Conservation (phyloP, 805 yeast species). For the Ogataea trehalophila region DNA sequence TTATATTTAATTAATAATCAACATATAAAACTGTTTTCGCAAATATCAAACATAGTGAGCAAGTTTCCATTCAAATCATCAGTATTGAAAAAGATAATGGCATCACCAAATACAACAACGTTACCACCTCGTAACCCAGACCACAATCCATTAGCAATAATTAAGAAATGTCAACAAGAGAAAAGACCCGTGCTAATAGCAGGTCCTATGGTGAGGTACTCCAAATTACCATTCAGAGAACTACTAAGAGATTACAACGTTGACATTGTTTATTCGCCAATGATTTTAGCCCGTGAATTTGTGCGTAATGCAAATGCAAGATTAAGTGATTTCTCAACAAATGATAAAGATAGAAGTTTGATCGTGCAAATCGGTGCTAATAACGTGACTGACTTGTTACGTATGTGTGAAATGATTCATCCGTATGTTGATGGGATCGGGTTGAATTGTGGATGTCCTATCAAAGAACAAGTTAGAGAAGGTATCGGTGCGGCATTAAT, state of each 20-base stretch:
- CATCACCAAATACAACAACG: slow-evolving; percentile 12
- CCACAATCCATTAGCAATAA: slow-evolving; percentile 50
- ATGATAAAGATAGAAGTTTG: slow-evolving; percentile 60
- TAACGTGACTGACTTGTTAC: slow-evolving; percentile 71
- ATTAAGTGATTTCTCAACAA: slow-evolving; percentile 79
- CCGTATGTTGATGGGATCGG: slow-evolving; percentile 94
- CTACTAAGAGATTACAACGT: slow-evolving; percentile 65
- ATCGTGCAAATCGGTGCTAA: slow-evolving; percentile 90
- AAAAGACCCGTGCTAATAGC: slow-evolving; percentile 59
- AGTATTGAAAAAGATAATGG: not conserved
- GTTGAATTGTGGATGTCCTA: slow-evolving; percentile 96
- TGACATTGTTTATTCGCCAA: slow-evolving; percentile 89
- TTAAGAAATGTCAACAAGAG: slow-evolving; percentile 41
- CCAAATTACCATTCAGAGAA: slow-evolving; percentile 87
- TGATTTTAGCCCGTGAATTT: slow-evolving; percentile 95
- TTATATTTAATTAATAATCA: too few relatives aligned
- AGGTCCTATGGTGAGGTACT: slow-evolving; percentile 97
- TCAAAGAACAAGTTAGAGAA: slow-evolving; percentile 87
- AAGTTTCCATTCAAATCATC: not conserved
- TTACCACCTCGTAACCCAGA: slow-evolving; percentile 33
- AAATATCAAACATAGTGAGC: too few relatives aligned
- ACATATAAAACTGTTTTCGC: too few relatives aligned
- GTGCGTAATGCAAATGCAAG: slow-evolving; percentile 81
- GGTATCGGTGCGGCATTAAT: slow-evolving; percentile 97
- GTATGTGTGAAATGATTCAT: slow-evolving; percentile 83